Evolutionary conservation across 2,329 filamentous ascomycete genomes (phyloP).

Genomic region (Neofusicoccum laricinum): DNA sequence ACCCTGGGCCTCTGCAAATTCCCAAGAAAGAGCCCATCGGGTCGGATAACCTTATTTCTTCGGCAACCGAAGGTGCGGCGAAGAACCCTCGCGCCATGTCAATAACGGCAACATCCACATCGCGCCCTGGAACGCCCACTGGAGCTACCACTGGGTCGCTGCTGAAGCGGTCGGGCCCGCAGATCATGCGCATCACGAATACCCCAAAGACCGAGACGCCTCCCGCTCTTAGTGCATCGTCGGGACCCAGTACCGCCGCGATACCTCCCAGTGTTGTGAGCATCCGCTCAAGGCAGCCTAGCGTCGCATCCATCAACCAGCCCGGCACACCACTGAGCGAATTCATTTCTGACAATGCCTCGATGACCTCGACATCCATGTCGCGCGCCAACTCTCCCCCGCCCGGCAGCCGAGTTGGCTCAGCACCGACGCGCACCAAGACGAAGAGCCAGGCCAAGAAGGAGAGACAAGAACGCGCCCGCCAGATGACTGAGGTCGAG

Average conservation of each 20-base stretch:
- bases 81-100: conserved; percentile 28
- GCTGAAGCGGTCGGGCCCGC: conserved; percentile 48
- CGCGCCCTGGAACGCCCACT: conserved; percentile 52
- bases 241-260: conserved; percentile 29
- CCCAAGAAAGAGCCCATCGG: conserved; percentile 8
- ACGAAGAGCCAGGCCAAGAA: conserved; percentile 80
- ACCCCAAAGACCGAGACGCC: conserved; percentile 62
- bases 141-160: conserved; percentile 44
- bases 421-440: conserved; percentile 64
- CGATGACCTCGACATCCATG: conserved; percentile 68
- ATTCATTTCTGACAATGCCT: conserved; percentile 72
- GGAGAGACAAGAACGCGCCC: conserved; percentile 61
- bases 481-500: conserved; percentile 62
- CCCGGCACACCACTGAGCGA: conserved; percentile 75
- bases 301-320: conserved; percentile 57
- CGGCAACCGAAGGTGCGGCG: conserved; percentile 21
- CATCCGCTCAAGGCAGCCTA: conserved; percentile 50
- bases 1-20: conserved; percentile 12
- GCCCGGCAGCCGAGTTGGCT: conserved; percentile 61
- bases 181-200: conserved; percentile 68
- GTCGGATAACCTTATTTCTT: not conserved
- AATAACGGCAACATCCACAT: conserved; percentile 2
- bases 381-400: conserved; percentile 68
- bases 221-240: conserved; percentile 35
- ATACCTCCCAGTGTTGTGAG: conserved; percentile 37